Evolutionary conservation across 2,329 filamentous ascomycete genomes (phyloP).

Genomic region (Bipolaris zeicola): DNA sequence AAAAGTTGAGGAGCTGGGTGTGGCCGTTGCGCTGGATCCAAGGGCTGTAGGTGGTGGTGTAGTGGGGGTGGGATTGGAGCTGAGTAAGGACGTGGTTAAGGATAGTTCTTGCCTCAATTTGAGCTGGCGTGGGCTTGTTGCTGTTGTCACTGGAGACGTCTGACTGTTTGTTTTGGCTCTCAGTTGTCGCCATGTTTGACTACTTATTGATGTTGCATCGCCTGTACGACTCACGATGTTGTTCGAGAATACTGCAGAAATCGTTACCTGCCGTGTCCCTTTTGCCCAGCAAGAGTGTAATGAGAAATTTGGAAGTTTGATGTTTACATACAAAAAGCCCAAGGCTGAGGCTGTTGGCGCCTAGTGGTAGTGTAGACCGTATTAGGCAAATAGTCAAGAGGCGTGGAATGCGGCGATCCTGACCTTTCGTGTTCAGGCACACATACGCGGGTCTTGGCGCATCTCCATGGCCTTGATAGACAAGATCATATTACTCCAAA

Average conservation of each 20-base stretch:
- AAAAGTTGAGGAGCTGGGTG: constrained; percentile 24
- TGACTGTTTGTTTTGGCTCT: neutral
- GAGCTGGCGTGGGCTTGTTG: constrained; percentile 12
- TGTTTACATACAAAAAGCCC: neutral
- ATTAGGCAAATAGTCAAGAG: constrained; percentile 1
- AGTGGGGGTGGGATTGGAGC: constrained; percentile 14
- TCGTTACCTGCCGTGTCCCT: neutral
- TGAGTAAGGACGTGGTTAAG: constrained; percentile 27
- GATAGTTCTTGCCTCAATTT: constrained; percentile 33
- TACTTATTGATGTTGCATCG: neutral
- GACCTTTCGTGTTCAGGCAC: neutral
- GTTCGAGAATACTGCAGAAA: neutral
- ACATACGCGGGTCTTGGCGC: constrained; percentile 3
- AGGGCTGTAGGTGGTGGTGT: constrained; percentile 24
- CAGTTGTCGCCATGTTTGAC: constrained; percentile 7
- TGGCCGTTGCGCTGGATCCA: constrained; percentile 27
- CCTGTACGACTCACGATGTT: too few relatives aligned
- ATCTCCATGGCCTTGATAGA: neutral
- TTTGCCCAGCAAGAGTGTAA: neutral
- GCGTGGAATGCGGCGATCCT: constrained; percentile 8
- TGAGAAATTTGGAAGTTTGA: neutral
- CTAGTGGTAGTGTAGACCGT: neutral
- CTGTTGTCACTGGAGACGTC: neutral
- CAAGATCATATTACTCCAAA: neutral
- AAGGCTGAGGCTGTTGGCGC: constrained; percentile 3